Evolutionary conservation across 2,329 filamentous ascomycete species (phyloP), one percentile per base, ranked within the genome.

Genomic region (Penicillium sp.): DNA sequence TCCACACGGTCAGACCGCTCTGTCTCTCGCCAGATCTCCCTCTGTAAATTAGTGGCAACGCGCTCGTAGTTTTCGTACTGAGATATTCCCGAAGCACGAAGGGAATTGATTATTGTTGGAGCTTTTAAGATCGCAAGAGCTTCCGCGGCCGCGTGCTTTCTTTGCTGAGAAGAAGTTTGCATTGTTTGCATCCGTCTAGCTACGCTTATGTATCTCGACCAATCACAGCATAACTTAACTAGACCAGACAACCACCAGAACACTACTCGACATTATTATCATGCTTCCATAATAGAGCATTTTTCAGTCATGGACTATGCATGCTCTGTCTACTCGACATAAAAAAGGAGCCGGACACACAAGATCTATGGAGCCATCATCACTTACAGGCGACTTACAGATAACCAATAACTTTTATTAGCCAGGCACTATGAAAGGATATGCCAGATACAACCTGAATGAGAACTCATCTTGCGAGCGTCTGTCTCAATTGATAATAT

Each of bases 101-200:
- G 23, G n/a, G 18, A n/a, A 26, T 26, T 18, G 18, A 28, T 38
- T 23, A 3, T 16, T 20, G 20, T n/a, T 51, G 30, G 18, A 28
- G 38, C 16, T 38, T 46, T 26, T 24, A 18, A 48, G 42, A 12
- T 40, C 2, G 24, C 23, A 30, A 43, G 46, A 38, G 45, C 26
- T 42, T 43, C 28, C 14, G 30, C 21, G 33, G 20, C 48, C 35
- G 40, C 35, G 38, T 42, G 49, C 56, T 55, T 47, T 45, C 24
- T 38, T 45, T 50, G n/a, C 42, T 43, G 46, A 5, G 11, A 5
- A 20, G 18, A 16, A 45, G 58, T 60, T 60, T 60, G 59, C 52
- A 47, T 38, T 40, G 52, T 60, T 59, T 55, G 59, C 51, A 52
- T 47, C 24, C 21, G n/a, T n/a, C n/a, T n/a, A n/a, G n/a, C n/a